Conservation (phyloP, 2,329 filamentous ascomycete species). For the Calonectria fujianensis region DNA sequence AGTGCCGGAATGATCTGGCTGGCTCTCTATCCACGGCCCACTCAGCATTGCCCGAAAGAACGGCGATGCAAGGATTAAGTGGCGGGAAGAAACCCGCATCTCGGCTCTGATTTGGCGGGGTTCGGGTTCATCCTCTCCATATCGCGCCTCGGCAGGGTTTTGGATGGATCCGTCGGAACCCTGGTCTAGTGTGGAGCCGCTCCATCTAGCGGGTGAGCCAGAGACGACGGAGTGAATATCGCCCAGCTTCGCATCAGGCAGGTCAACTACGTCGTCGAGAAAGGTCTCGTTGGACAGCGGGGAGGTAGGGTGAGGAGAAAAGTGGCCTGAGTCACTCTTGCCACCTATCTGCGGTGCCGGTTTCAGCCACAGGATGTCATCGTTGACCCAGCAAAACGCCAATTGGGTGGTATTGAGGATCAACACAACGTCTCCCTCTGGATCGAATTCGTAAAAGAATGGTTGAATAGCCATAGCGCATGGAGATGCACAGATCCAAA, state of each 20-base stretch:
- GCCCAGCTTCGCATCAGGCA: not conserved
- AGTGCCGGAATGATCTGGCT: not conserved
- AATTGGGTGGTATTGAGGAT: not conserved
- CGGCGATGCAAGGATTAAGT: conserved; percentile 4
- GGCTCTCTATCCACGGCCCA: not conserved
- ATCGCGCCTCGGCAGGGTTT: not conserved
- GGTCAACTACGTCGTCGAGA: not conserved
- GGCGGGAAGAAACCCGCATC: conserved; percentile 8
- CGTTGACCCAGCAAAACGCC: not conserved
- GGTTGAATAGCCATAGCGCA: not conserved
- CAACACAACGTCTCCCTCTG: not conserved
- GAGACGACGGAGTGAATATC: not conserved
- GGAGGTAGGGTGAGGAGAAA: not conserved
- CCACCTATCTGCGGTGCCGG: not conserved
- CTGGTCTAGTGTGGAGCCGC: not conserved
- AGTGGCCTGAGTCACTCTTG: not conserved
- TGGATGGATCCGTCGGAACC: not conserved
- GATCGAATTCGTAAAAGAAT: not conserved
- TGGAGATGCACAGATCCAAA: not conserved
- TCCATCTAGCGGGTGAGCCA: not conserved
- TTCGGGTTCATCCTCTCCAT: not conserved
- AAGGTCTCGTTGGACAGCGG: not conserved
- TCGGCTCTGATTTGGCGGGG: not conserved
- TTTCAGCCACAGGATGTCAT: not conserved
- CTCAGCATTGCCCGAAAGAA: not conserved